phyloP scores from a whole-genome alignment of 2,329 filamentous ascomycete species.

The Xylaria sp. region DNA sequence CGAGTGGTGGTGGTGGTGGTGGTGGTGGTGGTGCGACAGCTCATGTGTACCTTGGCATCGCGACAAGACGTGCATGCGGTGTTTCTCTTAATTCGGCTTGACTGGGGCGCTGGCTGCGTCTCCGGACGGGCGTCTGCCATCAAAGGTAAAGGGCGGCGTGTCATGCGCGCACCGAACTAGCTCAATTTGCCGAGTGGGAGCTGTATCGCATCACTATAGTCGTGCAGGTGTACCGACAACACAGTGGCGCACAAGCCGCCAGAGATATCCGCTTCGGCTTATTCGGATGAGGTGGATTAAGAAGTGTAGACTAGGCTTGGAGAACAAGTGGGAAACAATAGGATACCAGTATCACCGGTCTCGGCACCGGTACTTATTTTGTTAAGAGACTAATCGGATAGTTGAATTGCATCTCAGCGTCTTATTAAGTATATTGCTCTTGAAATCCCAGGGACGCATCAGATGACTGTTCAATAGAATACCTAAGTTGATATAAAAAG shows the following conservation, averaged over 20 bases:
- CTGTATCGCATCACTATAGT: constrained; percentile 9
- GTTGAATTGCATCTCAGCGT: background rate
- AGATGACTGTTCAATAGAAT: background rate
- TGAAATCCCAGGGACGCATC: background rate
- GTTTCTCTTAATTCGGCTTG: constrained; percentile 50
- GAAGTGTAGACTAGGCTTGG: constrained; percentile 10
- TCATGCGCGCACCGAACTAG: constrained; percentile 30
- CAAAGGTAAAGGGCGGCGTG: constrained; percentile 38
- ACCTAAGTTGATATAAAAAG: background rate
- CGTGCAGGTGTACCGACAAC: background rate
- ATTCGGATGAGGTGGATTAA: constrained; percentile 14
- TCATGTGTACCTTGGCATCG: constrained; percentile 49
- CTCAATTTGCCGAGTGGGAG: constrained; percentile 22
- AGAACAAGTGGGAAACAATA: constrained; percentile 9
- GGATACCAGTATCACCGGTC: constrained; percentile 22
- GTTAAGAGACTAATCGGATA: background rate
- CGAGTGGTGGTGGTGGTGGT: background rate
- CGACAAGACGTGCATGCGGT: constrained; percentile 51
- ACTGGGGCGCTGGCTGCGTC: constrained; percentile 36
- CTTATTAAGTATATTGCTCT: background rate
- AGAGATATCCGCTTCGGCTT: constrained; percentile 41
- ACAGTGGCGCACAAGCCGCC: constrained; percentile 14
- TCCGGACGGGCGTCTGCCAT: constrained; percentile 44
- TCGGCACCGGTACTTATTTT: constrained; percentile 33
- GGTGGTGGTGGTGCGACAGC: background rate